Conservation (phyloP, 108 stramenopile genomes). For the Discostella stelligeroides region DNA sequence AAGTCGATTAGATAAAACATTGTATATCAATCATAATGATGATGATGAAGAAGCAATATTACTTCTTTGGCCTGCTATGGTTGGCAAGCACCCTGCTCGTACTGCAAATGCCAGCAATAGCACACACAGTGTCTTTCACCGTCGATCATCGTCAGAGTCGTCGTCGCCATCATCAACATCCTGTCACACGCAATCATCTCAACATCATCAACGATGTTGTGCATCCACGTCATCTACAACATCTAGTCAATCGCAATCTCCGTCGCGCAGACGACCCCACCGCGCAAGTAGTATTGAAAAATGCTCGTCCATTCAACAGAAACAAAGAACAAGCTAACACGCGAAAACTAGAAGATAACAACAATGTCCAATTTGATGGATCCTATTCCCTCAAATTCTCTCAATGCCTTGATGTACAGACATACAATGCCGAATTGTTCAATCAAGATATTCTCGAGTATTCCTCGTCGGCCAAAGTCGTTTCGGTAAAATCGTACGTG, state of each 20-base stretch:
- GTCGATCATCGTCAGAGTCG: too few species aligned
- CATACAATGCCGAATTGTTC: slow-evolving; percentile 31
- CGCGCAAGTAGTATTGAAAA: slow-evolving; percentile 10
- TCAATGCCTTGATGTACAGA: slow-evolving; percentile 27
- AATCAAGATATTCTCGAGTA: slow-evolving; percentile 39
- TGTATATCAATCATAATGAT: too few species aligned
- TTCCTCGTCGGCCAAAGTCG: slow-evolving; percentile 31
- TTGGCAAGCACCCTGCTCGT: too few species aligned
- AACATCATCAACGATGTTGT: slow-evolving; percentile 1
- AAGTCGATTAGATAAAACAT: too few species aligned
- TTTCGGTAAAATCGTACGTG: slow-evolving; percentile 62
- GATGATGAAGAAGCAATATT: too few species aligned
- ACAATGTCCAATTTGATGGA: slow-evolving; percentile 18
- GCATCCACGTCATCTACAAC: neutral
- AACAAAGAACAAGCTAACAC: neutral
- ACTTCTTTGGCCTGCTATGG: too few species aligned
- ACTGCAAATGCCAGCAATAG: too few species aligned
- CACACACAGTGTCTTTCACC: too few species aligned
- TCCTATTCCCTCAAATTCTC: slow-evolving; percentile 35
- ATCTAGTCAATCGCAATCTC: slow-evolving; percentile 4
- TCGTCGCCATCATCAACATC: slow-evolving; percentile 21
- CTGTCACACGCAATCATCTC: slow-evolving; percentile 3
- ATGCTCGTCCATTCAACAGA: slow-evolving; percentile 12
- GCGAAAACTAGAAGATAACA: neutral
- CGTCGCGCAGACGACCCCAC: slow-evolving; percentile 5